A percentile compares a stretch with the other conserved stretches of the same genome.
Evolutionary conservation across 176 grass and related monocot species (phyloP).

Genomic region (Chloris gayana): DNA sequence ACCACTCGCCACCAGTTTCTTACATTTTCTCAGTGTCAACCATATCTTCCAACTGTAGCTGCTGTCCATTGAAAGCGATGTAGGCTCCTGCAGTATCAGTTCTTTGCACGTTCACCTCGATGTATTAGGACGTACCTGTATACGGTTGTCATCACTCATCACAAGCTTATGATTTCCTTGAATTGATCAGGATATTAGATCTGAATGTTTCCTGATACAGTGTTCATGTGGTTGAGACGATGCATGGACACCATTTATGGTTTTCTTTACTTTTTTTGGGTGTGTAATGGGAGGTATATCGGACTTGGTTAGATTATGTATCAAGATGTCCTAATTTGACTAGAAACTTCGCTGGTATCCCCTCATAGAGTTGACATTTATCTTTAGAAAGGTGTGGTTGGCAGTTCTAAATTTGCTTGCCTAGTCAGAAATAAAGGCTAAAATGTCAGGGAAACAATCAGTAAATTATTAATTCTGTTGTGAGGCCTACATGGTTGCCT

Average conservation of each 20-base stretch:
- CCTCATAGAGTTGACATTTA: slow-evolving; percentile 48
- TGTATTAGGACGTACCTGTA: neutral
- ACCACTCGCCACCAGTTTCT: neutral
- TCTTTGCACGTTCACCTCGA: neutral
- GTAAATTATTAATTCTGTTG: slow-evolving; percentile 13
- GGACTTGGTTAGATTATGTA: slow-evolving; percentile 12
- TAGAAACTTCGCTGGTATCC: slow-evolving; percentile 22
- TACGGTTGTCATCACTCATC: slow-evolving; percentile 38
- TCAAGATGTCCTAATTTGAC: slow-evolving; percentile 23
- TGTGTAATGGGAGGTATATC: neutral
- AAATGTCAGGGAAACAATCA: neutral
- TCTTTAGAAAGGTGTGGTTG: neutral
- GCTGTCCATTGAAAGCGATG: slow-evolving; percentile 27
- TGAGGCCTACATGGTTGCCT: neutral
- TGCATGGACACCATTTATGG: slow-evolving; percentile 1
- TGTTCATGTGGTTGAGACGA: neutral
- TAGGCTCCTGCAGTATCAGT: neutral
- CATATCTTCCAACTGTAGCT: slow-evolving; percentile 31
- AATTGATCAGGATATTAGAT: slow-evolving; percentile 25
- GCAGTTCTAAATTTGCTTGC: slow-evolving; percentile 35
- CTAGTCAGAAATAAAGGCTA: slow-evolving; percentile 31
- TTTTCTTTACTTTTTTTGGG: slow-evolving; percentile 6
- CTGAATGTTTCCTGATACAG: slow-evolving; percentile 21
- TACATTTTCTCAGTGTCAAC: slow-evolving; percentile 9
- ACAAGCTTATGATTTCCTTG: slow-evolving; percentile 28